Percentiles rank a stretch among this genome's conserved stretches.
Evolutionary conservation across 805 yeast species (phyloP).

Genomic region (Metschnikowia picachoensis): DNA sequence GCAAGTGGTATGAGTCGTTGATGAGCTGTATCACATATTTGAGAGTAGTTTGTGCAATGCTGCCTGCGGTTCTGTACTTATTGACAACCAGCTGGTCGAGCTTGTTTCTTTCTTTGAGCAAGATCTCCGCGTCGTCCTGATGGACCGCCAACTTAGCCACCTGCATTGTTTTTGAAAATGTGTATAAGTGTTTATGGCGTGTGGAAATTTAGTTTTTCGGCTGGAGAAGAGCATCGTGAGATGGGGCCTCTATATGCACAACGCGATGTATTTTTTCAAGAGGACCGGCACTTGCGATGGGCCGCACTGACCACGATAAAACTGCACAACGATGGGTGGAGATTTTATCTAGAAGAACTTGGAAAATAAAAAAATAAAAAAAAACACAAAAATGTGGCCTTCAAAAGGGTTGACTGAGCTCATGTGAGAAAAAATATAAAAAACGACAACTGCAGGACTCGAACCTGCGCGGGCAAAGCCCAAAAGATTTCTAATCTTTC

Average conservation of each 20-base stretch:
- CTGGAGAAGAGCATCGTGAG: conserved; percentile 10
- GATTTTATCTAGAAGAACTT: no score
- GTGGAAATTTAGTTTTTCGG: not conserved
- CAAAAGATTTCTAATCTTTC: conserved; percentile 72
- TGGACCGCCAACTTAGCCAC: conserved; percentile 72
- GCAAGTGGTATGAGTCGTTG: conserved; percentile 68
- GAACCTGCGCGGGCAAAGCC: conserved; percentile 80
- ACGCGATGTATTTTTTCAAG: not conserved
- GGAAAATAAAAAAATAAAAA: no score
- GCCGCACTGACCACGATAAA: no score
- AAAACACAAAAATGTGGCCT: no score
- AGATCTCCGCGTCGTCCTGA: conserved; percentile 67
- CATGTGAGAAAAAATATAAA: not conserved
- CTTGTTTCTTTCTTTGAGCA: conserved; percentile 69
- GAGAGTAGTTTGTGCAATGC: conserved; percentile 79
- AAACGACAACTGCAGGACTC: conserved; percentile 70
- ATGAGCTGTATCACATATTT: conserved; percentile 62
- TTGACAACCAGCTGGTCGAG: conserved; percentile 60
- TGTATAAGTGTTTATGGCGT: not conserved
- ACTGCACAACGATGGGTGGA: no score
- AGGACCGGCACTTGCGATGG: not conserved
- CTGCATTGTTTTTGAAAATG: conserved; percentile 45
- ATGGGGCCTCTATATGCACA: conserved; percentile 16
- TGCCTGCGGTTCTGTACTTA: conserved; percentile 87
- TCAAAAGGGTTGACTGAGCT: no score